Base-by-base conservation (phyloP, 2,329 filamentous ascomycete species). In the Colletotrichum neosansevieriae region DNA sequence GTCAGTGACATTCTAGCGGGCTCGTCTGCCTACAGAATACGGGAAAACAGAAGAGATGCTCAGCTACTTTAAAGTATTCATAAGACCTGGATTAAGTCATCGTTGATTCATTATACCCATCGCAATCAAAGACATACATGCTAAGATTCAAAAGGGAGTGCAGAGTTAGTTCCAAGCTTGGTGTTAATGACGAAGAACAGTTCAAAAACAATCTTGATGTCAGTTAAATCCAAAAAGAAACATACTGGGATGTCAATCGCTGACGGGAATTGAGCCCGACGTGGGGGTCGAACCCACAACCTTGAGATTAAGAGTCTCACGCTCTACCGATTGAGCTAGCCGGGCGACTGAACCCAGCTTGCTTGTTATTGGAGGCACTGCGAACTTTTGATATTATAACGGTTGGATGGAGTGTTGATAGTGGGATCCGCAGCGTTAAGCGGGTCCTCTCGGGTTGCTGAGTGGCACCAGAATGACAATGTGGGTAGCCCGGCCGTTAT, bases 261-360 rank as follows among this genome's bases (percentile, higher is more conserved):
- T 61, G 47, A 61, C 58, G 58, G 58, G 58, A 45, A 61, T 61
- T 68, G 66, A 68, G 66, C 66, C 61, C 66, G 66, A 68, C 66
- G 66, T 68, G 61, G 66, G 69, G 66, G 66, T 84, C 83, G 82
- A 86, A 87, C 85, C 82, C 82, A 81, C 82, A 85, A 81, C 83
- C 83, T 85, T 84, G 81, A 85, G 84, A 84, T 85, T 87, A 86
- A 87, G 88, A 90, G 88, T 90, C 88, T 89, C 84, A 90, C 88
- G 88, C 88, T 91, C 88, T 91, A 90, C 86, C 86, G 86, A 89
- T 89, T 89, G 86, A 89, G 87, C 86, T 89, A 89, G 83, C 85
- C 84, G 81, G 84, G 84, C 84, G 61, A 66, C 36, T 19, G 61
- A 44, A 56, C 63, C 49, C 61, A 50, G 66, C 54, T 53, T 65